These are phyloP conservation scores for Posidonia oceanica DNA, from an alignment of 116 monocot species.

Conservation along the genomic window DNA sequence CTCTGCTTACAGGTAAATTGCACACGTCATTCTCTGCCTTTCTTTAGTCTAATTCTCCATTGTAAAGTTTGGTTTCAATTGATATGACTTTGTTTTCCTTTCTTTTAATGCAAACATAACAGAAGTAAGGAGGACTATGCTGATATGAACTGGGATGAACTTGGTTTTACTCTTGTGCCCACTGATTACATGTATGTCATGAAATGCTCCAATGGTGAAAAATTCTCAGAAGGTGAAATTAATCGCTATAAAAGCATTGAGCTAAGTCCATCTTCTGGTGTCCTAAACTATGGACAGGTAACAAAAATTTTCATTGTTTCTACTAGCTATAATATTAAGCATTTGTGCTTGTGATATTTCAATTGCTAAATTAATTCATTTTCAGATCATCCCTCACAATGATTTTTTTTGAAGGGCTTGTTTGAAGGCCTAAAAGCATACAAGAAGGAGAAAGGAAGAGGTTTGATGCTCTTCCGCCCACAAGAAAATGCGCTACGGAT, in stretches of 20 bases:
- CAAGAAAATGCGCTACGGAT: conserved; percentile 60
- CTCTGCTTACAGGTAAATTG: background rate
- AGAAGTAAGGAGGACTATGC: conserved; percentile 5
- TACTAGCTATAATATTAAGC: background rate
- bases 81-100: background rate
- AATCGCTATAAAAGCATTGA: conserved; percentile 39
- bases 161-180: conserved; percentile 41
- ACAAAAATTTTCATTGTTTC: background rate
- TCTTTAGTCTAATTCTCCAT: background rate
- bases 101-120: background rate
- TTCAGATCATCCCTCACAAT: background rate
- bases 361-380: background rate
- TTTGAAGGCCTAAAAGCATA: conserved; percentile 85
- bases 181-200: conserved; percentile 75
- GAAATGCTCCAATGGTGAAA: conserved; percentile 34
- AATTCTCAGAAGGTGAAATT: conserved; percentile 36
- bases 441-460: conserved; percentile 28
- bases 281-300: conserved; percentile 81
- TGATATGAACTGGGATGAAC: conserved; percentile 58
- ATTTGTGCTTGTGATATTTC: background rate
- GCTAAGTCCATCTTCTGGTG: conserved; percentile 61
- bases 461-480: conserved; percentile 62
- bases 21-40: background rate
- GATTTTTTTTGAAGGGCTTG: conserved; percentile 30
- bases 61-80: background rate